Percentiles rank a stretch among this genome's conserved stretches.
Evolutionary conservation across 306 rosid species (phyloP).

Genomic region (Aeschynomene evenia): DNA sequence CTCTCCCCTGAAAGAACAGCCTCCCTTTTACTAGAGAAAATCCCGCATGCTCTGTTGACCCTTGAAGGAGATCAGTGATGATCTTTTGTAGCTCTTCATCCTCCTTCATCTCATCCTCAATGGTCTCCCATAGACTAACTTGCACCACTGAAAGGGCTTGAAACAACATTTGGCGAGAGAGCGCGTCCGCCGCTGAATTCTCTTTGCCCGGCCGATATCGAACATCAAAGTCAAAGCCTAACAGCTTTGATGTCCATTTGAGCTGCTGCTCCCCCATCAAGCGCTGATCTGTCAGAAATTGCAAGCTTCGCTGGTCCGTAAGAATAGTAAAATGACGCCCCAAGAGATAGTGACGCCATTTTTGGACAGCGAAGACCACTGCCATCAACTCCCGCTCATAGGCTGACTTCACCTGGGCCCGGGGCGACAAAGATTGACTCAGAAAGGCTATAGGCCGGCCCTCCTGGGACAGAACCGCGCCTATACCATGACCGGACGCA

Average conservation of each 20-base stretch:
- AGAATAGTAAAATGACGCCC: neutral
- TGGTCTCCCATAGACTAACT: no score
- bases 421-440: neutral
- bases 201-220: neutral
- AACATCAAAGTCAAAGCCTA: neutral
- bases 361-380: neutral
- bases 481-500: neutral
- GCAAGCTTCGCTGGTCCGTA: neutral
- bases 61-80: no score
- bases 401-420: neutral
- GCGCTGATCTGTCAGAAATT: neutral
- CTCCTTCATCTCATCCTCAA: no score
- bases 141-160: no score
- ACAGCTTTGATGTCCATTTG: neutral
- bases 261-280: neutral
- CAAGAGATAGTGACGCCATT: neutral
- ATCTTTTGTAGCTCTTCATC: no score
- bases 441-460: neutral
- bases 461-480: neutral
- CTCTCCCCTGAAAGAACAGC: no score
- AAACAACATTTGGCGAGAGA: neutral
- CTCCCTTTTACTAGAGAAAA: no score
- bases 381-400: neutral
- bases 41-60: no score
- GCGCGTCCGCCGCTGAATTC: neutral